Conservation (phyloP, 208 protist species). For the Leishmania mexicana region DNA sequence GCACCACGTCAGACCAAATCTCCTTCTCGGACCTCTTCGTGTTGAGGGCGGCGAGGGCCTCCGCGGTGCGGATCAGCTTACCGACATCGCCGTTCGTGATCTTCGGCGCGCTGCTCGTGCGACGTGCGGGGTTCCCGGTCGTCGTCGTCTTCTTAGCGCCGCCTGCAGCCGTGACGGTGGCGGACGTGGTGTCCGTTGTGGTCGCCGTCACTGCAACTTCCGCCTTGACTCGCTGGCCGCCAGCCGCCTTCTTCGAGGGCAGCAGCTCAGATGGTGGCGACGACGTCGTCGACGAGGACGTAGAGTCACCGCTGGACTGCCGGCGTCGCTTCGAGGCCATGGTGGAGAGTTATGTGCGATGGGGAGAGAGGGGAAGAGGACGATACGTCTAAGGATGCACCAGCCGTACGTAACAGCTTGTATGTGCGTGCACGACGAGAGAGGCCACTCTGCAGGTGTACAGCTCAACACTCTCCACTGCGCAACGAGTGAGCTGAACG, state of each 20-base stretch:
- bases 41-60: slow-evolving; percentile 37
- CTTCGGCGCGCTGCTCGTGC: slow-evolving; percentile 6
- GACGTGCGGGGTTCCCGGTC: not conserved
- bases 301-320: not conserved
- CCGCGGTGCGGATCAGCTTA: slow-evolving; percentile 33
- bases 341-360: not conserved
- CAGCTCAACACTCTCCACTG: not conserved
- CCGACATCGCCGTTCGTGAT: slow-evolving; percentile 40
- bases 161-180: not conserved
- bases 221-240: too few species aligned
- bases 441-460: not conserved
- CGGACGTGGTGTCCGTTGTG: not conserved
- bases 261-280: not conserved
- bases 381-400: not conserved
- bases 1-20: slow-evolving; percentile 65
- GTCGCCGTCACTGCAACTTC: not conserved
- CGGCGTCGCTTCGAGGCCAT: slow-evolving; percentile 10
- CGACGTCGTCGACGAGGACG: not conserved
- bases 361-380: not conserved
- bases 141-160: not conserved
- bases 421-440: not conserved
- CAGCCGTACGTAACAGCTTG: not conserved
- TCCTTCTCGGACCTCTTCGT: slow-evolving; percentile 54
- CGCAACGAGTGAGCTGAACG: not conserved
- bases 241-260: not conserved